Conservation (phyloP, 2,329 filamentous ascomycete species). For the Microdochium bolleyi region DNA sequence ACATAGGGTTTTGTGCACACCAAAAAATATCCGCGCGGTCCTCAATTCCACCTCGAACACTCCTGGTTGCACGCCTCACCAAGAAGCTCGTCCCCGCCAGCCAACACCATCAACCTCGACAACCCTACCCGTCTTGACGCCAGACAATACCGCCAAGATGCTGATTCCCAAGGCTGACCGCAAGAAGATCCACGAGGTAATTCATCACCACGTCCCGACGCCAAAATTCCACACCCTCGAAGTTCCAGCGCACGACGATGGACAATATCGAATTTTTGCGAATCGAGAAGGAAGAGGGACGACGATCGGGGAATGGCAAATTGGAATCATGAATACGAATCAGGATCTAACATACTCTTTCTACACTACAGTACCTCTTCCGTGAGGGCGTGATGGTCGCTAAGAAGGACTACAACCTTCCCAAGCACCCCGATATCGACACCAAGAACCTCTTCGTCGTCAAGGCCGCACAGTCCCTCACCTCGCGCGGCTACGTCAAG, state of each 20-base stretch:
- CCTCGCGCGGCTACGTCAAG: slow-evolving; percentile 97
- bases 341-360: slow-evolving; percentile 2
- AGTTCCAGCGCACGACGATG: neutral
- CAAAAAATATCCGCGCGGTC: slow-evolving; percentile 2
- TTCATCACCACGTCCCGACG: slow-evolving; percentile 9
- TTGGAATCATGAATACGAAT: neutral
- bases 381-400: slow-evolving; percentile 88
- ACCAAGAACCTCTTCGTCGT: slow-evolving; percentile 99
- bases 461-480: slow-evolving; percentile 98
- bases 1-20: slow-evolving; percentile 3
- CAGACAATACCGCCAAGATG: slow-evolving; percentile 57
- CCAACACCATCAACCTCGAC: slow-evolving; percentile 25
- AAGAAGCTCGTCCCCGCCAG: neutral
- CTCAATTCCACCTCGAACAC: neutral
- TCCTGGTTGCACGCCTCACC: neutral
- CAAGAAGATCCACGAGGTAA: slow-evolving; percentile 95
- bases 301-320: neutral
- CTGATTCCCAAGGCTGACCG: slow-evolving; percentile 99
- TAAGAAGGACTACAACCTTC: slow-evolving; percentile 98
- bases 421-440: slow-evolving; percentile 97
- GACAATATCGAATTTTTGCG: slow-evolving; percentile 6
- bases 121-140: slow-evolving; percentile 41
- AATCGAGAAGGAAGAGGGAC: neutral
- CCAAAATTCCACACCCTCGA: slow-evolving; percentile 10
- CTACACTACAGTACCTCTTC: slow-evolving; percentile 76